These are phyloP conservation scores for Prunus salicina DNA, from an alignment of 306 rosid genomes.

Conservation along the genomic window DNA sequence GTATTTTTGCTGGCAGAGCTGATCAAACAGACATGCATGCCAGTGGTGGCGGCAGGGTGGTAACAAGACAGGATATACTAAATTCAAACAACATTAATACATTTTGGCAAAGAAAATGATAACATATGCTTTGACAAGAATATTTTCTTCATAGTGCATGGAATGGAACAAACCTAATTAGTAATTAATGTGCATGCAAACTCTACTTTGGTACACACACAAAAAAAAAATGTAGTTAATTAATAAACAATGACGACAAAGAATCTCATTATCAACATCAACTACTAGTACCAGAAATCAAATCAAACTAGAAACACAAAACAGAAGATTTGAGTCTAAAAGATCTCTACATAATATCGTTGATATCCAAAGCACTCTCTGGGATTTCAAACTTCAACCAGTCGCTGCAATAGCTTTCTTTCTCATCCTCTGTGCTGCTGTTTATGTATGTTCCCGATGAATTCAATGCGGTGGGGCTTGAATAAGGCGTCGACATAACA, in stretches of 20 bases:
- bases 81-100: too few species aligned
- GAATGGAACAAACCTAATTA: not conserved
- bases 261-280: constrained; percentile 20
- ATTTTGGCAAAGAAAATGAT: not conserved
- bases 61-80: too few species aligned
- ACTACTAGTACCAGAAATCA: not conserved
- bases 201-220: too few species aligned
- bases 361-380: constrained; percentile 59
- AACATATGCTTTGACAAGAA: not conserved
- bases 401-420: constrained; percentile 68
- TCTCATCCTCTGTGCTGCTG: constrained; percentile 71
- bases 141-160: not conserved
- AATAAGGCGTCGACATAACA: constrained; percentile 54
- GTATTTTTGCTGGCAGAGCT: too few species aligned
- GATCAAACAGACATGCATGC: too few species aligned
- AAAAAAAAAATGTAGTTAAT: not conserved
- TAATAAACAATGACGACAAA: not conserved
- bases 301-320: not conserved
- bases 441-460: constrained; percentile 58
- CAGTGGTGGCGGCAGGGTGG: too few species aligned
- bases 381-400: constrained; percentile 82
- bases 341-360: constrained; percentile 54
- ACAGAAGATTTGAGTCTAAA: not conserved
- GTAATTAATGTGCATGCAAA: not conserved
- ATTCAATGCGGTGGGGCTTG: constrained; percentile 62